Evolutionary conservation across 2,329 filamentous ascomycete genomes (phyloP).

Genomic region (Alternaria ventricosa): DNA sequence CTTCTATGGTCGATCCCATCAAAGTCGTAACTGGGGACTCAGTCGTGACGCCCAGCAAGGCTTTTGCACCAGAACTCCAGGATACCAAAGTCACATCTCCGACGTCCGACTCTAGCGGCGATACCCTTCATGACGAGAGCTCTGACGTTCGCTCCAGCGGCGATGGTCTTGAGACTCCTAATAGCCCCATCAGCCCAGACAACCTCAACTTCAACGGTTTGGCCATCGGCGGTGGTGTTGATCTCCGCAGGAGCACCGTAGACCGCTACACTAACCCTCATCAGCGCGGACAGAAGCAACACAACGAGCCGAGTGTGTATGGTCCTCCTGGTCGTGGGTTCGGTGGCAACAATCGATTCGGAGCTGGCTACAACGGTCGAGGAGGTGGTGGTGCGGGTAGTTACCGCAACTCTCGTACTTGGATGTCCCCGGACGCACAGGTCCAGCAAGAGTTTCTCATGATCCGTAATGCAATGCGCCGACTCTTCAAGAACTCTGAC

Average conservation of each 20-base stretch:
- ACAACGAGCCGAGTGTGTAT: not conserved
- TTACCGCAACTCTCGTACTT: slow-evolving; percentile 29
- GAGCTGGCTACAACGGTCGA: slow-evolving; percentile 2
- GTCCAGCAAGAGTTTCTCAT: slow-evolving; percentile 36
- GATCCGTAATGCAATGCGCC: slow-evolving; percentile 45
- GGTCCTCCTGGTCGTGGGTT: not conserved
- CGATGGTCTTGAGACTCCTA: slow-evolving; percentile 1
- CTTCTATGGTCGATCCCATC: slow-evolving; percentile 11
- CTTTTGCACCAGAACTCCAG: not conserved
- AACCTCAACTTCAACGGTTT: slow-evolving; percentile 20
- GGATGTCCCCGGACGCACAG: slow-evolving; percentile 35
- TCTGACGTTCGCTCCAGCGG: slow-evolving; percentile 6
- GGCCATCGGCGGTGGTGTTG: slow-evolving; percentile 4
- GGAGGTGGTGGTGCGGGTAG: slow-evolving; percentile 6
- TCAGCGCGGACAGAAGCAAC: slow-evolving; percentile 6
- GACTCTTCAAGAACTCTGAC: slow-evolving; percentile 42
- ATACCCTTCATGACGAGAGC: slow-evolving; percentile 19
- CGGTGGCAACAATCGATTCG: slow-evolving; percentile 1
- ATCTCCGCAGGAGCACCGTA: not conserved
- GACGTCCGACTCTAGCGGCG: slow-evolving; percentile 15
- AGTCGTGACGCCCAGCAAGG: not conserved
- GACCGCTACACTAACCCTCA: slow-evolving; percentile 11
- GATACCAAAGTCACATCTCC: slow-evolving; percentile 1
- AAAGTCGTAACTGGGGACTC: not conserved
- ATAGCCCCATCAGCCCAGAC: slow-evolving; percentile 17